These are phyloP conservation scores for Scedosporium aurantiacum DNA, from an alignment of 2,329 filamentous ascomycete species.

Conservation along the genomic window DNA sequence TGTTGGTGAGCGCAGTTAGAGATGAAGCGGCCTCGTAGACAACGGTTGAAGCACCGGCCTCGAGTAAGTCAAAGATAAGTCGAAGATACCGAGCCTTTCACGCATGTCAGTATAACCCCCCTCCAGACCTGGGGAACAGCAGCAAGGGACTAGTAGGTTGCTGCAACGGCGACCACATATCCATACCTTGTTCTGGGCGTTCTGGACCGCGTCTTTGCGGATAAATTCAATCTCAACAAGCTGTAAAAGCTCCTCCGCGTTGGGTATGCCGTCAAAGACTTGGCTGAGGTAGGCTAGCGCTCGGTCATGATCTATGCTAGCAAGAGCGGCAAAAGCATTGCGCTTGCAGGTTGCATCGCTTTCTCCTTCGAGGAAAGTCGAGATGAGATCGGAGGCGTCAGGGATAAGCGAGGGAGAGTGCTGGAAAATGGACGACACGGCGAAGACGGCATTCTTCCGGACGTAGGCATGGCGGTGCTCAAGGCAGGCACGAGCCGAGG, in stretches of 20 bases:
- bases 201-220: slow-evolving; percentile 90
- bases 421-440: slow-evolving; percentile 81
- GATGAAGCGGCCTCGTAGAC: slow-evolving; percentile 97
- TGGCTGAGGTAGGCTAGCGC: slow-evolving; percentile 78
- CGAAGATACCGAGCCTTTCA: slow-evolving; percentile 72
- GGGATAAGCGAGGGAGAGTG: slow-evolving; percentile 89
- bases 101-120: slow-evolving; percentile 15
- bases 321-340: slow-evolving; percentile 88
- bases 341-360: slow-evolving; percentile 94
- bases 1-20: slow-evolving; percentile 83
- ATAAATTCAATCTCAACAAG: slow-evolving; percentile 95
- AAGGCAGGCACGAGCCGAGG: slow-evolving; percentile 81
- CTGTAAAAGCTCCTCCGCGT: slow-evolving; percentile 87
- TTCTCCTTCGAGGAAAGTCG: slow-evolving; percentile 80
- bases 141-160: too few species aligned
- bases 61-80: slow-evolving; percentile 91
- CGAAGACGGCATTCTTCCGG: slow-evolving; percentile 95
- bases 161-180: slow-evolving; percentile 11
- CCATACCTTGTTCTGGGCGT: slow-evolving; percentile 78
- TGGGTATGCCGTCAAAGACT: slow-evolving; percentile 87
- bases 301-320: slow-evolving; percentile 86
- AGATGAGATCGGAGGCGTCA: slow-evolving; percentile 85
- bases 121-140: too few species aligned
- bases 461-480: slow-evolving; percentile 97
- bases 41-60: slow-evolving; percentile 86